These are phyloP conservation scores for Ustilago shanxiensis DNA, from an alignment of 1,284 basidiomycete species.

Conservation along the genomic window DNA sequence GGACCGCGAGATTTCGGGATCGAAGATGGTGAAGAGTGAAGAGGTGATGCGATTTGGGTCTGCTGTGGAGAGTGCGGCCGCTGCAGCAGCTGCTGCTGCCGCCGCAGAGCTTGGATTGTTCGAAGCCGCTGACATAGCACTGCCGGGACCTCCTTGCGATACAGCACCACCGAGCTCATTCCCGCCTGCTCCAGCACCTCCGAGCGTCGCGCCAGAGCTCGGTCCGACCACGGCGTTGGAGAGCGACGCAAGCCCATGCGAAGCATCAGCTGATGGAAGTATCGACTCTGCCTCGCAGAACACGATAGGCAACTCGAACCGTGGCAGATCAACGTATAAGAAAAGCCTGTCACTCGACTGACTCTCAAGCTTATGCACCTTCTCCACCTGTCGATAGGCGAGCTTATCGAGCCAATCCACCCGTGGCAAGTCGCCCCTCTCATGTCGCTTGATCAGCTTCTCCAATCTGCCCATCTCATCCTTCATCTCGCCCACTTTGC, in stretches of 20 bases:
- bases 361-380: slow-evolving; percentile 70
- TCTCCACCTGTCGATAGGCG: slow-evolving; percentile 92
- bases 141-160: slow-evolving; percentile 14
- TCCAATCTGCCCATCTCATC: slow-evolving; percentile 96
- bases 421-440: slow-evolving; percentile 90
- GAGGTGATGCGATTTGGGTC: slow-evolving; percentile 72
- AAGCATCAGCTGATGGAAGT: slow-evolving; percentile 17
- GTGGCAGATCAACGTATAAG: slow-evolving; percentile 92
- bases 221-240: slow-evolving; percentile 15
- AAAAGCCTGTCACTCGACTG: slow-evolving; percentile 72
- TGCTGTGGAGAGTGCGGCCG: slow-evolving; percentile 69
- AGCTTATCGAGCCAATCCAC: slow-evolving; percentile 96
- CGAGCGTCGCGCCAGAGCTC: slow-evolving; percentile 5
- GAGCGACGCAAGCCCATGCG: slow-evolving; percentile 31
- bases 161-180: slow-evolving; percentile 5
- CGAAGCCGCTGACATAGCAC: slow-evolving; percentile 6
- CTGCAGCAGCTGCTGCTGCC: slow-evolving; percentile 43
- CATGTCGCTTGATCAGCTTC: slow-evolving; percentile 96
- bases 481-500: slow-evolving; percentile 67
- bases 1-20: slow-evolving; percentile 88
- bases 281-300: slow-evolving; percentile 76
- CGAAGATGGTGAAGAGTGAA: slow-evolving; percentile 84
- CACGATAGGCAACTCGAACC: slow-evolving; percentile 98
- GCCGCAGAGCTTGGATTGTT: slow-evolving; percentile 32
- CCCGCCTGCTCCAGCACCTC: background rate